Evolutionary conservation across 1,284 basidiomycete species (phyloP).

Genomic region (Ustilago cynodontis): DNA sequence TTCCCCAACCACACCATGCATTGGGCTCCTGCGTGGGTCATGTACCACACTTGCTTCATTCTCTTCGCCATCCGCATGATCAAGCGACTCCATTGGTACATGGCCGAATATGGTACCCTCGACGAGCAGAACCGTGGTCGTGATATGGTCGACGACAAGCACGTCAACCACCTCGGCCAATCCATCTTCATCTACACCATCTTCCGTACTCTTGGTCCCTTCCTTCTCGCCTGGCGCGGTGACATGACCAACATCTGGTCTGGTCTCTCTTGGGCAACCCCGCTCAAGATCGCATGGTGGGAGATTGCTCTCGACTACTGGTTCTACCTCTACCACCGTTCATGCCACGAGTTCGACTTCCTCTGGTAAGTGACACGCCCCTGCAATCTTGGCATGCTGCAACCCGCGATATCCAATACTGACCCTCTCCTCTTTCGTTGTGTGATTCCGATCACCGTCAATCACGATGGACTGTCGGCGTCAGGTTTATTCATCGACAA

Average conservation of each 20-base stretch:
- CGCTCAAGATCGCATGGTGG: conserved; percentile 63
- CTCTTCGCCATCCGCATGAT: conserved; percentile 57
- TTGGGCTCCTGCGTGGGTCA: conserved; percentile 58
- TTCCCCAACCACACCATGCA: conserved; percentile 60
- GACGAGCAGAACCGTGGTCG: conserved; percentile 67
- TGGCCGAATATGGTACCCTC: conserved; percentile 58
- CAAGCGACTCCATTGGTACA: conserved; percentile 56
- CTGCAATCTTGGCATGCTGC: too few species aligned
- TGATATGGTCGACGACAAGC: conserved; percentile 65
- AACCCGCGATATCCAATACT: too few species aligned
- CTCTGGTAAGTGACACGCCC: conserved; percentile 30
- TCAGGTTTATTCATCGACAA: conserved; percentile 51
- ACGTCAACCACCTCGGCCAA: conserved; percentile 66
- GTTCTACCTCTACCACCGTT: conserved; percentile 66
- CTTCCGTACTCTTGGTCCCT: conserved; percentile 62
- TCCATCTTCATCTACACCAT: conserved; percentile 67
- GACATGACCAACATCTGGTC: conserved; percentile 59
- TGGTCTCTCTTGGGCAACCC: conserved; percentile 58
- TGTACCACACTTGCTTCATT: conserved; percentile 62
- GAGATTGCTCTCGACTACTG: conserved; percentile 61
- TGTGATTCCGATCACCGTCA: too few species aligned
- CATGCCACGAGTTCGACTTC: conserved; percentile 55
- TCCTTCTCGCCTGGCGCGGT: conserved; percentile 61
- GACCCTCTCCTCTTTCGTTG: too few species aligned
- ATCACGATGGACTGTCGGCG: too few species aligned